Conservation (phyloP, 176 grass and related monocot genomes). For the Puya raimondii region DNA sequence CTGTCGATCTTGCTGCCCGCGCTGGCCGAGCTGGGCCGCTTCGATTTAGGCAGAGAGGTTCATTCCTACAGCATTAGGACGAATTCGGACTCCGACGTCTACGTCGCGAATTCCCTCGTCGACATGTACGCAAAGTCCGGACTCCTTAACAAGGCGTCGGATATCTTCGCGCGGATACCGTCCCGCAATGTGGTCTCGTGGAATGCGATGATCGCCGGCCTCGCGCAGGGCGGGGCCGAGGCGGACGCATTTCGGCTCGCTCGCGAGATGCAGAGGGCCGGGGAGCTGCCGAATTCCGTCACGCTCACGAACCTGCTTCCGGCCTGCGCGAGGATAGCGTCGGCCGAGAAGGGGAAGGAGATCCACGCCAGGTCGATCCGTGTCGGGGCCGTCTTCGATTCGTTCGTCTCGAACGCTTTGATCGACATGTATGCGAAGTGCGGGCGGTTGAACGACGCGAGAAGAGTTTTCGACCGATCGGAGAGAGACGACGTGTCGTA, state of each 20-base stretch:
- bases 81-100: slow-evolving; percentile 49
- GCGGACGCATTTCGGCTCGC: slow-evolving; percentile 39
- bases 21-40: slow-evolving; percentile 60
- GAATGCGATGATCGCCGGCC: slow-evolving; percentile 79
- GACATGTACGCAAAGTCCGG: slow-evolving; percentile 91
- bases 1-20: slow-evolving; percentile 61
- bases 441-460: slow-evolving; percentile 40
- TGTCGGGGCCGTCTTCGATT: slow-evolving; percentile 37
- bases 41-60: slow-evolving; percentile 45
- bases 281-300: slow-evolving; percentile 53
- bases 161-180: slow-evolving; percentile 50
- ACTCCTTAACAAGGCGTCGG: slow-evolving; percentile 34
- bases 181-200: slow-evolving; percentile 51
- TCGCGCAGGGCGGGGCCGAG: slow-evolving; percentile 57
- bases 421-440: slow-evolving; percentile 91
- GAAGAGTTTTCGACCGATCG: slow-evolving; percentile 49
- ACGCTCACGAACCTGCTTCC: slow-evolving; percentile 66
- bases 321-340: slow-evolving; percentile 64
- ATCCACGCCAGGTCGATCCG: slow-evolving; percentile 63
- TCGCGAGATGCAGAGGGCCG: slow-evolving; percentile 47
- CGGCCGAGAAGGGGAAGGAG: slow-evolving; percentile 59
- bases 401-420: slow-evolving; percentile 76
- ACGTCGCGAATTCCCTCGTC: slow-evolving; percentile 59
- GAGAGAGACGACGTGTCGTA: slow-evolving; percentile 74
- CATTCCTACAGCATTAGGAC: slow-evolving; percentile 51